These are phyloP conservation scores for Magnaporthiopsis rhizophila DNA, from an alignment of 2,329 filamentous ascomycete genomes.

Conservation along the genomic window DNA sequence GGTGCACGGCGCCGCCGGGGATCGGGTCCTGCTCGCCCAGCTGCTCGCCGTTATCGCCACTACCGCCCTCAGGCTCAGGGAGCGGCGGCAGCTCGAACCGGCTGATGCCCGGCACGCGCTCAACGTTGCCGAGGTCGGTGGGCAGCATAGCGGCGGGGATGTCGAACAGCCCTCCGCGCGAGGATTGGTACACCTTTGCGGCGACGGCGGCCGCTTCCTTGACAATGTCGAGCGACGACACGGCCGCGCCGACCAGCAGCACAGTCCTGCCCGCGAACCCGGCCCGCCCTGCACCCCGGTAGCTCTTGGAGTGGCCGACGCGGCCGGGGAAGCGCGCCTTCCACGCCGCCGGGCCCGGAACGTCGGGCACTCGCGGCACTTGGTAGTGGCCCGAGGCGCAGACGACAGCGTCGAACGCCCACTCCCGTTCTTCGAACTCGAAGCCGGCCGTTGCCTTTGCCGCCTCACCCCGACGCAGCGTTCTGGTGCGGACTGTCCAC, in stretches of 20 bases:
- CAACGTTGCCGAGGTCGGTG: slow-evolving; percentile 26
- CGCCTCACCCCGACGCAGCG: slow-evolving; percentile 21
- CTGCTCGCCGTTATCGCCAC: neutral
- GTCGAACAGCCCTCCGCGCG: slow-evolving; percentile 53
- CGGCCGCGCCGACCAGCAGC: slow-evolving; percentile 45
- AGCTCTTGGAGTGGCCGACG: slow-evolving; percentile 65
- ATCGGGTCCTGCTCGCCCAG: neutral
- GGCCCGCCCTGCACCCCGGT: slow-evolving; percentile 50
- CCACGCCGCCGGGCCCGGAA: slow-evolving; percentile 51
- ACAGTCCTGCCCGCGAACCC: slow-evolving; percentile 26
- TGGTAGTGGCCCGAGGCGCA: slow-evolving; percentile 62
- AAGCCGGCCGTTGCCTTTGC: neutral
- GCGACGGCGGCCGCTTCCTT: slow-evolving; percentile 29
- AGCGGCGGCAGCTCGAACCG: slow-evolving; percentile 26
- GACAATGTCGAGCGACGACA: slow-evolving; percentile 34
- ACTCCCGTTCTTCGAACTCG: neutral
- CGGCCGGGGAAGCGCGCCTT: slow-evolving; percentile 41
- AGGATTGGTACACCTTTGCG: slow-evolving; percentile 38
- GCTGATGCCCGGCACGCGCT: slow-evolving; percentile 42
- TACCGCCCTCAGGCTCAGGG: too few species aligned
- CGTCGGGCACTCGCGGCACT: slow-evolving; percentile 52
- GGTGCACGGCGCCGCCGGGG: slow-evolving; percentile 1
- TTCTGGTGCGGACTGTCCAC: slow-evolving; percentile 46
- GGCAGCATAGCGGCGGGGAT: slow-evolving; percentile 46
- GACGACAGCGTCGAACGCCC: slow-evolving; percentile 55